Conservation (phyloP, 148 eudicot species). For the Chenopodium berlandieri region DNA sequence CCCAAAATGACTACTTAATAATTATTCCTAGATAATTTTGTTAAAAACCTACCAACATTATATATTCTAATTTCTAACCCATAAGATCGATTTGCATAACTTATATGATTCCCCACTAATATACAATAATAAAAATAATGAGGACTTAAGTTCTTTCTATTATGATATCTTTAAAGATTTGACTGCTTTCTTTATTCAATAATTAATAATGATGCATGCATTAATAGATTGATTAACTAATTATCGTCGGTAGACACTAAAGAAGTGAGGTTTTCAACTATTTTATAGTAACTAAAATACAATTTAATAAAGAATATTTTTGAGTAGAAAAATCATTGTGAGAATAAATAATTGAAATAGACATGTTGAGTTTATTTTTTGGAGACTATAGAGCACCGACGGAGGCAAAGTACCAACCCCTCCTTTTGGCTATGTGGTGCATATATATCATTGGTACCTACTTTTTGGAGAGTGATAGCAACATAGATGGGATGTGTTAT, state of each 20-base stretch:
- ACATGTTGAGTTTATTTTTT: background rate
- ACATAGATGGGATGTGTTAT: background rate
- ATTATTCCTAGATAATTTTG: background rate
- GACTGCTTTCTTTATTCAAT: slow-evolving; percentile 2
- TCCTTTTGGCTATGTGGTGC: slow-evolving; percentile 10
- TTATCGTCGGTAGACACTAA: slow-evolving; percentile 14
- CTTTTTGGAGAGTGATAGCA: too few species aligned
- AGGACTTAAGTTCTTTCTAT: background rate
- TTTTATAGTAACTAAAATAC: background rate
- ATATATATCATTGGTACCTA: background rate
- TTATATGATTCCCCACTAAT: slow-evolving; percentile 7
- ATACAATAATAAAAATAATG: slow-evolving; percentile 2
- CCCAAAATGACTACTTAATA: background rate
- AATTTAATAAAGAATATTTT: background rate
- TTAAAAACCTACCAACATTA: background rate
- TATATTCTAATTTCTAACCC: background rate
- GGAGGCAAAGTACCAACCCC: background rate
- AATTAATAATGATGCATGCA: slow-evolving; percentile 7
- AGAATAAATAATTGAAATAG: background rate
- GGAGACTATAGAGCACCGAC: slow-evolving; percentile 16
- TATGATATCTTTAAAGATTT: background rate
- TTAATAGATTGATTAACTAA: slow-evolving; percentile 15
- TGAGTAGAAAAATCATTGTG: background rate
- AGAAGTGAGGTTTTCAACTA: background rate
- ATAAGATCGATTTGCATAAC: background rate